These are phyloP conservation scores for Henningerozyma blattae DNA, from an alignment of 805 yeast species.

Conservation along the genomic window DNA sequence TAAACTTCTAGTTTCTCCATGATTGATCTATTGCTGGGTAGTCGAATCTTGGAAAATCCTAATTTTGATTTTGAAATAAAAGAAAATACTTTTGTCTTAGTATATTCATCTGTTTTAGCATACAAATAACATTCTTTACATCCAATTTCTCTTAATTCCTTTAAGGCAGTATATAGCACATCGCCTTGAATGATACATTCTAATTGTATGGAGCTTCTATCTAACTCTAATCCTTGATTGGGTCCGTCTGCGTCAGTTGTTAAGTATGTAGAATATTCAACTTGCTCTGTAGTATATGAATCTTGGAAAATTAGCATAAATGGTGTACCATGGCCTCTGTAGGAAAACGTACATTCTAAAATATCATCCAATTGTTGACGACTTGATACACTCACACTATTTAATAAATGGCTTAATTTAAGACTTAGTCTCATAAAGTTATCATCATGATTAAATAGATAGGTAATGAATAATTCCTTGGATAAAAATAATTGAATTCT, in stretches of 20 bases:
- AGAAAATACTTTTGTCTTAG: slow-evolving; percentile 24
- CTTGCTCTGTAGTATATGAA: slow-evolving; percentile 38
- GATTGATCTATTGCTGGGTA: slow-evolving; percentile 51
- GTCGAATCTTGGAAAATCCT: slow-evolving; percentile 53
- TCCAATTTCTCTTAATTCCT: slow-evolving; percentile 43
- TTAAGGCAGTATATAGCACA: slow-evolving; percentile 39
- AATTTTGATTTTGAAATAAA: slow-evolving; percentile 62
- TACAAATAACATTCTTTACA: slow-evolving; percentile 40
- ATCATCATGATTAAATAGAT: slow-evolving; percentile 12
- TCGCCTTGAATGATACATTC: slow-evolving; percentile 44
- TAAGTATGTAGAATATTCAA: slow-evolving; percentile 40
- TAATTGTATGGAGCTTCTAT: slow-evolving; percentile 31
- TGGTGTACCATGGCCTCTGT: slow-evolving; percentile 38
- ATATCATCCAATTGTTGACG: slow-evolving; percentile 20
- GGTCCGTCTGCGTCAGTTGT: slow-evolving; percentile 21
- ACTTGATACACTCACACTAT: slow-evolving; percentile 36
- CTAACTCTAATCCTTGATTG: slow-evolving; percentile 29
- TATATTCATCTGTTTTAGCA: slow-evolving; percentile 24
- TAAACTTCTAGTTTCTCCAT: slow-evolving; percentile 44
- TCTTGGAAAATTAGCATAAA: slow-evolving; percentile 48
- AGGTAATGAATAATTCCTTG: slow-evolving; percentile 21
- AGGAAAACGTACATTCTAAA: slow-evolving; percentile 38
- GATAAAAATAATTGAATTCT: slow-evolving; percentile 25
- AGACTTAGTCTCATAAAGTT: slow-evolving; percentile 27
- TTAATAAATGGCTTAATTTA: slow-evolving; percentile 36